These are phyloP conservation scores for Gracilaria domingensis DNA, from an alignment of 23 red algal species.

Conservation along the genomic window DNA sequence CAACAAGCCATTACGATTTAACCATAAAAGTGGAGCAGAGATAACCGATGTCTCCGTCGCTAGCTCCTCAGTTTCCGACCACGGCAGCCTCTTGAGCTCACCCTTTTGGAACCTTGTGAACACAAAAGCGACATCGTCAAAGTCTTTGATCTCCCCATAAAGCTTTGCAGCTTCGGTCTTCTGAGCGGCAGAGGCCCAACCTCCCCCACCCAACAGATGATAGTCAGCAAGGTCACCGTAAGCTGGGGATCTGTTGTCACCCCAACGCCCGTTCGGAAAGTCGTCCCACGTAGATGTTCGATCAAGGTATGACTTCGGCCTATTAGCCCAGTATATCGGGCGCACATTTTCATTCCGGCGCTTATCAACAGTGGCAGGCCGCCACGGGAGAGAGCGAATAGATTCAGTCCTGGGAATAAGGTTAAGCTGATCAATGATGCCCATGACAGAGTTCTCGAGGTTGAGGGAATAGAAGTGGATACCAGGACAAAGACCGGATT, in stretches of 20 bases:
- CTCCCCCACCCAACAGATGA: constrained; percentile 88
- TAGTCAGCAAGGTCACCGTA: constrained; percentile 90
- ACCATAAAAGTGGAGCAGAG: constrained; percentile 75
- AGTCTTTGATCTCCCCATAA: constrained; percentile 76
- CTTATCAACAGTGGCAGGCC: constrained; percentile 92
- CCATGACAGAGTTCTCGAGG: constrained; percentile 93
- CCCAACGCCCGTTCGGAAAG: constrained; percentile 97
- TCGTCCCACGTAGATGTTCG: constrained; percentile 97
- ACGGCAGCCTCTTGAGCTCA: constrained; percentile 87
- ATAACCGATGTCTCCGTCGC: constrained; percentile 84
- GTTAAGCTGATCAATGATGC: constrained; percentile 90
- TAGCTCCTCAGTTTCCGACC: constrained; percentile 86
- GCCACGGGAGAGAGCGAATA: constrained; percentile 98
- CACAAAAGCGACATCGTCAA: constrained; percentile 79
- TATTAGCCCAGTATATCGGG: constrained; percentile 98
- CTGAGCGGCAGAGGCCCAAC: constrained; percentile 72
- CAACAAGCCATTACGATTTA: constrained; percentile 90
- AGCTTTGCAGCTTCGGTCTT: constrained; percentile 48
- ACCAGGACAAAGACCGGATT: constrained; percentile 84
- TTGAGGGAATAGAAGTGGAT: constrained; percentile 99
- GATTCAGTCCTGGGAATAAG: constrained; percentile 92
- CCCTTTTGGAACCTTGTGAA: constrained; percentile 88
- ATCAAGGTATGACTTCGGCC: constrained; percentile 93
- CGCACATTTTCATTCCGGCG: constrained; percentile 94
- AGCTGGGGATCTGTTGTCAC: constrained; percentile 86